phyloP scores from a whole-genome alignment of 108 stramenopile genomes.

The Nitzschia sp. region DNA sequence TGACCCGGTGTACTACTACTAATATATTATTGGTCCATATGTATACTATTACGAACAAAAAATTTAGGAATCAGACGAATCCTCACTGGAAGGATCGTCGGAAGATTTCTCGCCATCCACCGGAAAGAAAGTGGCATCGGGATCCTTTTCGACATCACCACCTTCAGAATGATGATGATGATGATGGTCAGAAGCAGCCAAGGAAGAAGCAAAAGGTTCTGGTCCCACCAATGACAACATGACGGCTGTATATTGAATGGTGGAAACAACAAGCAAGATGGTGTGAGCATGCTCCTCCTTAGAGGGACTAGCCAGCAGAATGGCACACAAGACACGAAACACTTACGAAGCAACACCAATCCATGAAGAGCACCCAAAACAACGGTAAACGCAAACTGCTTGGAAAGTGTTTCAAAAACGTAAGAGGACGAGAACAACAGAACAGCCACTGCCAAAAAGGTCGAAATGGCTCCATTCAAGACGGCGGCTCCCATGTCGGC shows the following conservation, averaged over 20 bases:
- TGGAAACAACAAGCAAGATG: not conserved
- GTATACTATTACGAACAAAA: too few relatives aligned
- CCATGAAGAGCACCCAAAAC: conserved; percentile 63
- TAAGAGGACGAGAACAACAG: conserved; percentile 55
- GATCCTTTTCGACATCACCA: too few relatives aligned
- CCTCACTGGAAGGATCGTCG: too few relatives aligned
- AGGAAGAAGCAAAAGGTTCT: not conserved
- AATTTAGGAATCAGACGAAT: too few relatives aligned
- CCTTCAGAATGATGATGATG: too few relatives aligned
- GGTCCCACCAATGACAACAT: not conserved
- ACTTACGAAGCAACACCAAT: conserved; percentile 50
- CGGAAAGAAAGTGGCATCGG: too few relatives aligned
- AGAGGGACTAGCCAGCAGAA: too few relatives aligned
- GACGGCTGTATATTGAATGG: not conserved
- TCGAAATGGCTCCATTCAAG: conserved; percentile 66
- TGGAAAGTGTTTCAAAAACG: conserved; percentile 65
- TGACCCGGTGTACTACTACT: too few relatives aligned
- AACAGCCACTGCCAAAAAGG: conserved; percentile 79
- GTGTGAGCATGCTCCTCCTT: too few relatives aligned
- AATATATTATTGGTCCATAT: too few relatives aligned
- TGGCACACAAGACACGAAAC: too few relatives aligned
- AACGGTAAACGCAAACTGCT: conserved; percentile 69
- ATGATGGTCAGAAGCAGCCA: not conserved
- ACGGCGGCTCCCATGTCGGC: conserved; percentile 78
- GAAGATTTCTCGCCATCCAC: too few relatives aligned